These are phyloP conservation scores for Staphylotrichum tortipilum DNA, from an alignment of 495 filamentous ascomycete genomes.

Conservation along the genomic window DNA sequence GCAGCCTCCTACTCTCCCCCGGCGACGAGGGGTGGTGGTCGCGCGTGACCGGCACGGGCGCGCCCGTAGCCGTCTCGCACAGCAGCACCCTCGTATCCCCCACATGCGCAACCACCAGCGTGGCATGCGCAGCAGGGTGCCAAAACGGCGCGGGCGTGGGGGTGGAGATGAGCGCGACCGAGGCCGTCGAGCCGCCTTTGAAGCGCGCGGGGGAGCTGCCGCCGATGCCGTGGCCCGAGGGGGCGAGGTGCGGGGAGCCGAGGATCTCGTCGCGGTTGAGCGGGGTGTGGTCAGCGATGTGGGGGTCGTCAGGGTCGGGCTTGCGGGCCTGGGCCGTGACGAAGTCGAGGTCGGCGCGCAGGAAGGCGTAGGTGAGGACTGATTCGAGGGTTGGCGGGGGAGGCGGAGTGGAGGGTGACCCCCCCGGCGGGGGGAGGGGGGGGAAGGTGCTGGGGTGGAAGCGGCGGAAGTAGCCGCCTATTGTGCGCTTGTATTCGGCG, in stretches of 20 bases:
- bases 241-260: conserved; percentile 51
- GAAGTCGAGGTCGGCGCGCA: conserved; percentile 88
- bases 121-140: conserved; percentile 78
- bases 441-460: conserved; percentile 65
- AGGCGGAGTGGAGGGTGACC: conserved; percentile 14
- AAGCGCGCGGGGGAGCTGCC: conserved; percentile 68
- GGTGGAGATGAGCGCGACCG: conserved; percentile 80
- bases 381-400: conserved; percentile 54
- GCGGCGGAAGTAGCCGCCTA: conserved; percentile 88
- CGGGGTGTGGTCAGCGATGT: conserved; percentile 59
- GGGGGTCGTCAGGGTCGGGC: conserved; percentile 56
- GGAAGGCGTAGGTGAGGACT: conserved; percentile 80
- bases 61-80: conserved; percentile 69
- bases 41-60: conserved; percentile 68
- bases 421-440: neutral
- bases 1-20: conserved; percentile 68
- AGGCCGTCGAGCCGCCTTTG: conserved; percentile 85
- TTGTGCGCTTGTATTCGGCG: conserved; percentile 67
- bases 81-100: conserved; percentile 88
- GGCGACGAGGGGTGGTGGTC: conserved; percentile 89
- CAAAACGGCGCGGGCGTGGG: conserved; percentile 88
- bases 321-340: conserved; percentile 73
- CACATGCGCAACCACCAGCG: conserved; percentile 80
- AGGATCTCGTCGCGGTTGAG: conserved; percentile 75
- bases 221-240: conserved; percentile 51